Evolutionary conservation across 208 protist species (phyloP), one percentile per base, ranked within the genome.

Genomic region (Leishmania braziliensis): DNA sequence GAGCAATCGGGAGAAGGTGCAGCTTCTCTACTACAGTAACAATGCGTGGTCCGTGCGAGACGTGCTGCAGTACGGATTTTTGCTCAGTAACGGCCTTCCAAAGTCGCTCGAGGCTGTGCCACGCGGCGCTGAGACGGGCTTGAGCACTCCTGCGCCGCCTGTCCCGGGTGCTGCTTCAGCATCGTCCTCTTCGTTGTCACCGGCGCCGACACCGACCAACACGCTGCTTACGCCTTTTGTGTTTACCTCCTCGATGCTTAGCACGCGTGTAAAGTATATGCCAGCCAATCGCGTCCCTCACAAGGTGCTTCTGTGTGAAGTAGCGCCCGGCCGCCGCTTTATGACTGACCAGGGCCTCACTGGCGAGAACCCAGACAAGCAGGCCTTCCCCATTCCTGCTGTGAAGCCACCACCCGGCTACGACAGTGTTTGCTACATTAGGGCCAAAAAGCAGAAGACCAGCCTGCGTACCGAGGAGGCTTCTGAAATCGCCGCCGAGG

Each of bases 1-100:
- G 9, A 81, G 51, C 66, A 79, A 86, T 56, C 63, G 79, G 50
- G 88, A 91, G 16, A 76, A 79, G 68, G 89, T 94, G 53, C 81
- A 89, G 75, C 81, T 96, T n/a, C 88, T 96, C 50, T 96, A 89
- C 82, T 96, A 96, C 85, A 92, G 86, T 58, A 94, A 94, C 83
- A 96, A 96, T 71, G 87, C 86, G 26, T 91, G 89, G 86, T 54
- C 72, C 39, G 80, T 81, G 50, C 72, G 78, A 0, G 87, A 93
- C 4, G 90, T 91, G 26, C 43, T 96, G 75, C 82, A 87, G 82
- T 87, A 80, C 50, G 92, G 92, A 56, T 96, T 96, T 78, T 46
- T 89, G 80, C 53, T 90, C 16, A 69, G 66, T 26, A 58, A 79
- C 20, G 84, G 39, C 51, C 68, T 86, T 2, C 86, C 86, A 1